Conservation (phyloP, 2,329 filamentous ascomycete genomes). For the Neofusicoccum cordaticola region DNA sequence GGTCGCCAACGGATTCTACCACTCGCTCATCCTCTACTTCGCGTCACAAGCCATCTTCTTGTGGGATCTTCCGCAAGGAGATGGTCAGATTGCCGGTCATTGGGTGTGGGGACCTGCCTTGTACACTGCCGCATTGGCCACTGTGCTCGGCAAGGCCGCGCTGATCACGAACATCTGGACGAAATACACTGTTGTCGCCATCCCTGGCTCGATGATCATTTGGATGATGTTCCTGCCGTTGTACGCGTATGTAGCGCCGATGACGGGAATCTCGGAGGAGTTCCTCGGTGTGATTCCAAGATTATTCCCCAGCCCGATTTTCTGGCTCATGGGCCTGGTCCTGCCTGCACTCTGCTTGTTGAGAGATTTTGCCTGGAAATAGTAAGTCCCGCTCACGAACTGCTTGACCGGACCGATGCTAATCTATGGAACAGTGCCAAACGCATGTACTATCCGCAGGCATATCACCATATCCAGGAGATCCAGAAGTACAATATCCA, state of each 20-base stretch:
- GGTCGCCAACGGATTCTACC: slow-evolving; percentile 93
- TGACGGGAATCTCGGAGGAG: slow-evolving; percentile 75
- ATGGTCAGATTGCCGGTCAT: slow-evolving; percentile 83
- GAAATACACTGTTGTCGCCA: slow-evolving; percentile 93
- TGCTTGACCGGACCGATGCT: background rate
- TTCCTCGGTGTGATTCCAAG: slow-evolving; percentile 80
- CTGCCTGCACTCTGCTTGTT: slow-evolving; percentile 79
- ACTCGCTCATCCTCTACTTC: slow-evolving; percentile 90
- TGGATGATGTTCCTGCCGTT: slow-evolving; percentile 89
- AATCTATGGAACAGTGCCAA: slow-evolving; percentile 54
- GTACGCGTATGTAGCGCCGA: slow-evolving; percentile 83
- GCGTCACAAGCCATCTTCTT: slow-evolving; percentile 78
- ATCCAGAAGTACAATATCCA: slow-evolving; percentile 99
- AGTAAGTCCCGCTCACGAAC: slow-evolving; percentile 44
- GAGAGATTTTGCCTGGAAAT: slow-evolving; percentile 95
- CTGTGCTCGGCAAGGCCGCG: slow-evolving; percentile 90
- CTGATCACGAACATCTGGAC: slow-evolving; percentile 98
- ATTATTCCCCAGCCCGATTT: slow-evolving; percentile 76
- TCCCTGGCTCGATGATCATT: slow-evolving; percentile 85
- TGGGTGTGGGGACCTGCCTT: slow-evolving; percentile 98
- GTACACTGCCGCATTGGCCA: slow-evolving; percentile 90
- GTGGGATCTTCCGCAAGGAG: slow-evolving; percentile 71
- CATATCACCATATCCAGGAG: slow-evolving; percentile 98
- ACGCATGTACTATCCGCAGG: slow-evolving; percentile 93
- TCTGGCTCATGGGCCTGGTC: slow-evolving; percentile 86